Conservation (phyloP, 176 grass and related monocot species). For the Eragrostis curvula region DNA sequence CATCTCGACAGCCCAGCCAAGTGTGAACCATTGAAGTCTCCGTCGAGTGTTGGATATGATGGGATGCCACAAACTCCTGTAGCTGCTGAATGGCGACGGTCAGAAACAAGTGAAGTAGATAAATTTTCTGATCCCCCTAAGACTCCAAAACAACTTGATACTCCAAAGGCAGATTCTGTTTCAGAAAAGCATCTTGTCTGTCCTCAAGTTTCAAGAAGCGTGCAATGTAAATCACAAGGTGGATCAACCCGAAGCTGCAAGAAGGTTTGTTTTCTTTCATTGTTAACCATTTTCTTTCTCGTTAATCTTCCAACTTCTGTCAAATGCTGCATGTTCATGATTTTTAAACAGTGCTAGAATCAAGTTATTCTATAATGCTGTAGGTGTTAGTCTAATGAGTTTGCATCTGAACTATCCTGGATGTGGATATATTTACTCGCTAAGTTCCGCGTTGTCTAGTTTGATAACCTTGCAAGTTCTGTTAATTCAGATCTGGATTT, state of each 20-base stretch:
- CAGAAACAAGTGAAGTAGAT: constrained; percentile 36
- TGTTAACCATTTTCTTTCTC: constrained; percentile 8
- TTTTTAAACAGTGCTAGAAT: not conserved
- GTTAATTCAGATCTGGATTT: not conserved
- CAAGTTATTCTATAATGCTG: not conserved
- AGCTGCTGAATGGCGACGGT: constrained; percentile 34
- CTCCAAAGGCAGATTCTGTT: constrained; percentile 37
- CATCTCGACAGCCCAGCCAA: constrained; percentile 52
- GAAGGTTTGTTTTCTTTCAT: constrained; percentile 65
- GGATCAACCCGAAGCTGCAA: constrained; percentile 85
- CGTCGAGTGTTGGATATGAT: constrained; percentile 47
- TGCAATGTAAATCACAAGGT: constrained; percentile 54
- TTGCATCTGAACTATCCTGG: not conserved
- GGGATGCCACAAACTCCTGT: constrained; percentile 23
- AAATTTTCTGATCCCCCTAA: constrained; percentile 51
- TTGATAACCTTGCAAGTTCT: not conserved
- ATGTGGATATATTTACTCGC: constrained; percentile 4
- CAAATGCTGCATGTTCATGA: not conserved
- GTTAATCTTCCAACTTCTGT: not conserved
- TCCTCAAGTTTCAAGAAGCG: constrained; percentile 52
- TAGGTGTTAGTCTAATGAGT: not conserved
- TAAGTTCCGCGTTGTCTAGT: not conserved
- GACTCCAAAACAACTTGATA: constrained; percentile 36
- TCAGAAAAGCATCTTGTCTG: constrained; percentile 40
- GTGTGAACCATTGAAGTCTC: constrained; percentile 47